A percentile compares a stretch with the other conserved stretches of the same genome.
phyloP scores from a whole-genome alignment of 495 filamentous ascomycete species.

The Gamarada debralockiae region DNA sequence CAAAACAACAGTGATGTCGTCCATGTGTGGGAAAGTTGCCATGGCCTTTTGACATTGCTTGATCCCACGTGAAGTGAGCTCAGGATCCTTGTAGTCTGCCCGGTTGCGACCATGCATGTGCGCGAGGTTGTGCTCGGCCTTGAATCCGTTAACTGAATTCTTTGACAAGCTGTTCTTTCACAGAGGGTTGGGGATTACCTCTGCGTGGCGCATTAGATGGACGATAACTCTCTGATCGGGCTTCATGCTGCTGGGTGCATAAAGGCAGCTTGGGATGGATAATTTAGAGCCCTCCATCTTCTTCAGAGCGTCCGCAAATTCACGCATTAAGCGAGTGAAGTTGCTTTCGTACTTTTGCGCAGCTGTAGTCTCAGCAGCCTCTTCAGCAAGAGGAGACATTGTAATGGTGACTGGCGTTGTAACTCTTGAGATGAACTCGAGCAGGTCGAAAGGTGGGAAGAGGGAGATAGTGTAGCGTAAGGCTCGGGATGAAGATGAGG shows the following conservation, averaged over 20 bases:
- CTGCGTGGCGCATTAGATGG: constrained; percentile 13
- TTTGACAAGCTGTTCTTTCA: background rate
- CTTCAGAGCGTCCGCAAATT: no score
- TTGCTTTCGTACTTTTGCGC: no score
- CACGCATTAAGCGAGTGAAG: no score
- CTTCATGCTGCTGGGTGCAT: background rate
- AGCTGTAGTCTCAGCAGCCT: no score
- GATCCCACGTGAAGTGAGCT: background rate
- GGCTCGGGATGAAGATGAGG: no score
- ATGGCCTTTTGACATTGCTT: constrained; percentile 3
- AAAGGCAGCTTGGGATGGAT: no score
- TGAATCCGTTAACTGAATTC: background rate
- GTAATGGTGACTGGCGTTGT: no score
- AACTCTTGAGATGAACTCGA: no score
- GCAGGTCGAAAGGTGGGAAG: no score
- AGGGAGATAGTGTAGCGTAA: no score
- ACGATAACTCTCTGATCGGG: constrained; percentile 2
- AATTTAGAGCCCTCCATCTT: no score
- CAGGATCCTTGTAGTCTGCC: background rate
- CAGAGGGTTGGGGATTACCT: constrained; percentile 4
- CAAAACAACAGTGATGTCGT: constrained; percentile 2
- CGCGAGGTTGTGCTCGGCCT: constrained; percentile 2
- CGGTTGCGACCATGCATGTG: background rate
- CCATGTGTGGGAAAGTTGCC: constrained; percentile 5
- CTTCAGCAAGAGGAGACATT: no score